phyloP scores from a whole-genome alignment of 192 early-diverging fungal genomes.

The Tieghemiomyces parasiticus region DNA sequence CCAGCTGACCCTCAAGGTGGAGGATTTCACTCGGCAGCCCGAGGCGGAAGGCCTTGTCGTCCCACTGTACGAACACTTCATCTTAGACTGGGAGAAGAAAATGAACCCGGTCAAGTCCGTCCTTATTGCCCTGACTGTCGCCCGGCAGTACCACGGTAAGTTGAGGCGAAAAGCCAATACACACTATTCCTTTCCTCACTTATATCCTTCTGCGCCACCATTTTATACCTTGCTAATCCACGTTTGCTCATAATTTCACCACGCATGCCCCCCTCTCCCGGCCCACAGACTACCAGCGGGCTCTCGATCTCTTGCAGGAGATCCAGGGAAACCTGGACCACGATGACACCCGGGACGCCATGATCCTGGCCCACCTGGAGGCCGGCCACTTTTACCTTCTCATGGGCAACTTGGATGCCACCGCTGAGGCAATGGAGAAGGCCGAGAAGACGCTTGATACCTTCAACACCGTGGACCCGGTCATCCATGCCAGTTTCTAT shows the following conservation, averaged over 20 bases:
- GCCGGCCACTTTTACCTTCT: conserved; percentile 70
- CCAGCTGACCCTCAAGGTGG: conserved; percentile 73
- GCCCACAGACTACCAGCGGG: conserved; percentile 25
- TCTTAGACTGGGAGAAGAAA: conserved; percentile 82
- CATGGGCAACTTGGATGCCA: conserved; percentile 65
- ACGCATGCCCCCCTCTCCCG: too few species aligned
- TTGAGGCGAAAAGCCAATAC: too few species aligned
- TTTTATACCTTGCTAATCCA: too few species aligned
- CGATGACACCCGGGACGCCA: conserved; percentile 62
- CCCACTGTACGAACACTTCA: conserved; percentile 77
- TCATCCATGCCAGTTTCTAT: conserved; percentile 89
- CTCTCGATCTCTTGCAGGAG: conserved; percentile 57
- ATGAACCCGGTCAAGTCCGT: conserved; percentile 93
- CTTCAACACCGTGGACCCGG: conserved; percentile 61
- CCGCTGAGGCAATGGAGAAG: conserved; percentile 68
- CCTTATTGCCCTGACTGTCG: conserved; percentile 59
- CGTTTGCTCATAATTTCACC: too few species aligned
- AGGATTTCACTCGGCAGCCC: conserved; percentile 64
- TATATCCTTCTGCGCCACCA: too few species aligned
- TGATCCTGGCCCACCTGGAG: conserved; percentile 73
- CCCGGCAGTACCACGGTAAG: conserved; percentile 54
- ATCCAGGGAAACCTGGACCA: conserved; percentile 58
- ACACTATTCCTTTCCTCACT: too few species aligned
- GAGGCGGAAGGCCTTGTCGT: conserved; percentile 63
- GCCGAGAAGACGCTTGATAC: conserved; percentile 69